Conservation (phyloP, 305 asterid species). For the Fraxinus ornus region DNA sequence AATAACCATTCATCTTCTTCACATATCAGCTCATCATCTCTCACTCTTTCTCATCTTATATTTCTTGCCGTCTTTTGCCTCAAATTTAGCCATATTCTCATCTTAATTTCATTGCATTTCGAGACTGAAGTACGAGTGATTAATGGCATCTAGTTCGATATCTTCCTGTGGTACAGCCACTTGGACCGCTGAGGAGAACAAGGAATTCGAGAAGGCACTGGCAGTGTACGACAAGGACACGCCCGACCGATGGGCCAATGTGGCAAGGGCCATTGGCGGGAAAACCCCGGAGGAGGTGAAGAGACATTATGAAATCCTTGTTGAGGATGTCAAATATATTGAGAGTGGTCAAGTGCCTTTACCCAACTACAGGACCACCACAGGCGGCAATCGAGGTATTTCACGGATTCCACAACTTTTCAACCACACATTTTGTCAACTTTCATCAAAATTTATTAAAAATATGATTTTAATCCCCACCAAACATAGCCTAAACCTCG, state of each 20-base stretch:
- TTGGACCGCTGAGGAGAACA: slow-evolving; percentile 80
- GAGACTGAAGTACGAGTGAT: neutral
- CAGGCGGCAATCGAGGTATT: neutral
- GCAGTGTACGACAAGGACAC: slow-evolving; percentile 77
- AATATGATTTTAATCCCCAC: too few relatives aligned
- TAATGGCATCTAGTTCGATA: slow-evolving; percentile 60
- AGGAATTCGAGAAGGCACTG: slow-evolving; percentile 83
- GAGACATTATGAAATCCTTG: slow-evolving; percentile 64
- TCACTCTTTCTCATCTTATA: neutral
- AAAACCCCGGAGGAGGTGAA: slow-evolving; percentile 76
- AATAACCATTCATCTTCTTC: slow-evolving; percentile 30
- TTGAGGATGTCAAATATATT: slow-evolving; percentile 60
- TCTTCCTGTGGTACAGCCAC: slow-evolving; percentile 33
- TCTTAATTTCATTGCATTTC: neutral
- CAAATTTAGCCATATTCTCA: neutral
- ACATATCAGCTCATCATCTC: slow-evolving; percentile 26
- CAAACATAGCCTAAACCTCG: too few relatives aligned
- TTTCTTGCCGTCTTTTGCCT: neutral
- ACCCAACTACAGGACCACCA: slow-evolving; percentile 56
- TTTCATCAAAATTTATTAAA: too few relatives aligned
- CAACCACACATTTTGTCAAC: too few relatives aligned
- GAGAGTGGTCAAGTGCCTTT: slow-evolving; percentile 76
- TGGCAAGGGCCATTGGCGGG: slow-evolving; percentile 83
- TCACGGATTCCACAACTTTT: too few relatives aligned
- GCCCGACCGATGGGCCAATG: slow-evolving; percentile 87